Base-by-base conservation (phyloP, 202 grass and related monocot species). In the Panicum hallii region DNA sequence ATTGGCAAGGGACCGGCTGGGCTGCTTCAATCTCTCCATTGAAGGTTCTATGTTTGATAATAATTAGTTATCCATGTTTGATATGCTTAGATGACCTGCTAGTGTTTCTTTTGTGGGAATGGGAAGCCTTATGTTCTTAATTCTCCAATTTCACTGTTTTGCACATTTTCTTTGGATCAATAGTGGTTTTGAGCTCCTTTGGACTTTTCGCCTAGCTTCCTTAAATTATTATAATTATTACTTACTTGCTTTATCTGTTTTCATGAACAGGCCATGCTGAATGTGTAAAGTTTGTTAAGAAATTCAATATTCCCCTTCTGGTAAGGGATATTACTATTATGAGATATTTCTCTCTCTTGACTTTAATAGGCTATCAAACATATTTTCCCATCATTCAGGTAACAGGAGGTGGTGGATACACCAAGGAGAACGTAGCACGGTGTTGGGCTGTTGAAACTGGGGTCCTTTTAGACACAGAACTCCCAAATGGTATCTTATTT, bases 401-500 rank as follows among this genome's bases (percentile, higher is more conserved):
- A 58, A 99, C 96, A 4, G 93, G 96, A 62, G 96, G 96, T 61
- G 96, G 96, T 77, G 96, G 96, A 77, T 99, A 99, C 80, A 99
- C 96, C 70, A 99, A 99, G 87, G 96, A 99, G 90, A 99, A 99
- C 89, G 96, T 99, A 69, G 96, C 96, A 67, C 88, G 91, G 61
- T 99, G 96, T 85, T 99, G 96, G 96, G 94, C 96, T 82, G 90
- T 99, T 74, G 96, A 99, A 95, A 99, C 96, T 85, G 96, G 93
- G n/a, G 96, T 94, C 82, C 90, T 99, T 40, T 68, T 99, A 91
- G 96, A 95, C 11, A 88, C 91, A 0, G 91, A 91, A 20, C 93
- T 99, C 63, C 90, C 83, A 72, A 99, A 99, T 78, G 93, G 96
- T 99, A 89, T 86, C 22, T 66, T 73, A 60, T 71, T 71, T 55